Evolutionary conservation across 371 early-diverging fungal species (phyloP), one percentile per base, ranked within the genome.

Genomic region (Dinochytrium kinnereticum): DNA sequence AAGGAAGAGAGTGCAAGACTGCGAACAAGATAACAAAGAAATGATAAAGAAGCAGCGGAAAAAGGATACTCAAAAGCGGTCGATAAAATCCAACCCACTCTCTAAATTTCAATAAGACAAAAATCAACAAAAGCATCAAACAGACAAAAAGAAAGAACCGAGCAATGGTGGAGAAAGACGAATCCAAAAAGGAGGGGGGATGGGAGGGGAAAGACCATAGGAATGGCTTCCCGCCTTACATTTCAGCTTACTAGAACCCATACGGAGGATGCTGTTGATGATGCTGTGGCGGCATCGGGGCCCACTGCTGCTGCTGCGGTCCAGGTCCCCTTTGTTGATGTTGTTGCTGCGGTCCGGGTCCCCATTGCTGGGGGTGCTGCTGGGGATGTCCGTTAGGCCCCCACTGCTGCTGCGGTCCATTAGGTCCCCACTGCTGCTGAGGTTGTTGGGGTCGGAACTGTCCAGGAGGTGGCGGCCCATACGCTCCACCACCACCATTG

Each of bases 221-320:
- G 19, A 7, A 44, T 19, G 19, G 7, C 19, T 13, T 44, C 44
- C 44, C 7, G 19, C 44, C 7, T 44, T 44, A 44, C n/a, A n/a
- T n/a, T 44, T 44, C 44, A 44, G n/a, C n/a, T n/a, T n/a, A 44
- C 19, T 19, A 44, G 44, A 13, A 44, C 44, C 44, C 44, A 44
- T 44, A 44, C 44, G 44, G 44, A 7, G 44, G 44, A 13, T 44
- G 44, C 44, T 44, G 44, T 13, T 44, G 36, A 61, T 13, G 37
- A 7, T 37, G 61, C 30, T 37, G 37, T 10, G 57, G 57, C 26
- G 57, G 57, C 26, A 26, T 7, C 30, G 57, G 44, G 19, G 13
- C 57, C 57, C 57, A 30, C 37, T 61, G 61, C 36, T 61, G 61
- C 26, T 34, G 34, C 34, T 61, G 61, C 30, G 61, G 24, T 24